A percentile compares a stretch with the other conserved stretches of the same genome.
Conservation (phyloP, 148 eudicot genomes). For the Fallopia convolvulus region DNA sequence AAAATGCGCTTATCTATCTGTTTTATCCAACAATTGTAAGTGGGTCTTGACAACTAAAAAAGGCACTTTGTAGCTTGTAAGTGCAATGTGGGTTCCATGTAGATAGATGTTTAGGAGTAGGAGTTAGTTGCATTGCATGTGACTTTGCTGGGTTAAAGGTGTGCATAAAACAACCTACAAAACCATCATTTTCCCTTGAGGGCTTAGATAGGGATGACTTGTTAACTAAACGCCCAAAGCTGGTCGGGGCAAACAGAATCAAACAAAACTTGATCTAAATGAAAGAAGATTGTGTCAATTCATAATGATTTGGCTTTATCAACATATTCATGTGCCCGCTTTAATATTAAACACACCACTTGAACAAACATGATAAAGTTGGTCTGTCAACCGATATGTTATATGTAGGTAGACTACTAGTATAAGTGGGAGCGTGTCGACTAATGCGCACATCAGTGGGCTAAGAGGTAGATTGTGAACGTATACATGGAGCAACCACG, state of each 20-base stretch:
- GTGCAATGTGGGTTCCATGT: background rate
- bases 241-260: background rate
- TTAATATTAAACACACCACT: background rate
- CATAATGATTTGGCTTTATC: background rate
- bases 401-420: too few relatives aligned
- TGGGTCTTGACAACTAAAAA: background rate
- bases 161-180: background rate
- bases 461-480: too few relatives aligned
- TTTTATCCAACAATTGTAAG: background rate
- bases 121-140: slow-evolving; percentile 6
- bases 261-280: background rate
- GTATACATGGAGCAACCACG: too few relatives aligned
- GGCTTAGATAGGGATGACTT: background rate
- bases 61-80: background rate
- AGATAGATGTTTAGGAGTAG: background rate
- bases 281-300: background rate
- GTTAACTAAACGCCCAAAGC: background rate
- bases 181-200: background rate
- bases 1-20: too few relatives aligned
- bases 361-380: background rate
- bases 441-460: too few relatives aligned
- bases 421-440: too few relatives aligned
- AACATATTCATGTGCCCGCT: background rate
- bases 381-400: too few relatives aligned
- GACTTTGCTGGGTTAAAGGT: background rate